phyloP scores from a whole-genome alignment of 352 stramenopile genomes.

The Phytophthora cactorum region DNA sequence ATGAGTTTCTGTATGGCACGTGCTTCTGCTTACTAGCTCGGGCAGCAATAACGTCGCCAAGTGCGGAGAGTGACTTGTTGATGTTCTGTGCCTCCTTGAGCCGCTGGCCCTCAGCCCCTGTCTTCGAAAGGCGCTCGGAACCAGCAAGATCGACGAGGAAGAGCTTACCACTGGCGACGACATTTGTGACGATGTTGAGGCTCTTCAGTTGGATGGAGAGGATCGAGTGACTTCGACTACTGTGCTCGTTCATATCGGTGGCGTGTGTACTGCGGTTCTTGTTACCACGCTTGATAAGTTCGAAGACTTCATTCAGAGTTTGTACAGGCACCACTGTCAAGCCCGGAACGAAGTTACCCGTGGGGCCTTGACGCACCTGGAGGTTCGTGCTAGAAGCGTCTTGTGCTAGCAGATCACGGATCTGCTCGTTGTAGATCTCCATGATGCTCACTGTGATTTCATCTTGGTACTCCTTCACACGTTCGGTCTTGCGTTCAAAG shows the following conservation, averaged over 20 bases:
- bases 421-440: conserved; percentile 98
- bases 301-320: conserved; percentile 82
- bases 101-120: conserved; percentile 80
- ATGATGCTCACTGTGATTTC: conserved; percentile 92
- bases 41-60: conserved; percentile 97
- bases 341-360: conserved; percentile 85
- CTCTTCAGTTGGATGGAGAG: conserved; percentile 88
- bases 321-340: conserved; percentile 80
- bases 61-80: conserved; percentile 94
- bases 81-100: conserved; percentile 94
- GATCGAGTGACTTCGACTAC: conserved; percentile 89
- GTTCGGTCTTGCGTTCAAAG: conserved; percentile 74
- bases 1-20: conserved; percentile 95
- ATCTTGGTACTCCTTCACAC: conserved; percentile 81
- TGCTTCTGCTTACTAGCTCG: conserved; percentile 90
- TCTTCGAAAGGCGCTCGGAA: conserved; percentile 91
- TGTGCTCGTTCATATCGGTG: conserved; percentile 92
- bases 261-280: conserved; percentile 88
- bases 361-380: conserved; percentile 82
- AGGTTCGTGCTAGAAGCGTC: conserved; percentile 83
- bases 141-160: conserved; percentile 92
- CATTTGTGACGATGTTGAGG: conserved; percentile 78
- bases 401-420: conserved; percentile 93
- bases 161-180: conserved; percentile 76
- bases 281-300: conserved; percentile 85